These are phyloP conservation scores for Russula ochroleuca DNA, from an alignment of 768 basidiomycete genomes.

Conservation along the genomic window DNA sequence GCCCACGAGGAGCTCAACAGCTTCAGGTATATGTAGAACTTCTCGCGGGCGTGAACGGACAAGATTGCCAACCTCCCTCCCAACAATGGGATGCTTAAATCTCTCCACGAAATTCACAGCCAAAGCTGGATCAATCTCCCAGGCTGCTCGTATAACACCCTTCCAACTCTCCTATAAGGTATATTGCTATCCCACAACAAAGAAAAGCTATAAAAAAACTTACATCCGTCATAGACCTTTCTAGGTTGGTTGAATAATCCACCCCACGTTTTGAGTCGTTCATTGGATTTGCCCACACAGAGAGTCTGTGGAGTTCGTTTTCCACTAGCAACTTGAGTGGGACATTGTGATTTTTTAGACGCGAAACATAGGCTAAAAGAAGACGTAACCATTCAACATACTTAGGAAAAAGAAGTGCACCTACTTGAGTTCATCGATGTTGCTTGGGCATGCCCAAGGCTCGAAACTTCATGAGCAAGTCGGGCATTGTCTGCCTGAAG, in stretches of 20 bases:
- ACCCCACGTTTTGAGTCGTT: conserved; percentile 67
- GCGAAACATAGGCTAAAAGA: conserved; percentile 37
- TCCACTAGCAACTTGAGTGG: conserved; percentile 83
- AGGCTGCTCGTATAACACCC: conserved; percentile 62
- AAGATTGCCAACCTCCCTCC: conserved; percentile 68
- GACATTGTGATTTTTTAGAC: conserved; percentile 62
- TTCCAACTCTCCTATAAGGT: conserved; percentile 57
- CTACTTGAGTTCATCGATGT: conserved; percentile 31
- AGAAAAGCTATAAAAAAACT: conserved; percentile 24
- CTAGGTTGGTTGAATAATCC: conserved; percentile 53
- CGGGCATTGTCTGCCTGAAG: conserved; percentile 71
- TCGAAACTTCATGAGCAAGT: conserved; percentile 54
- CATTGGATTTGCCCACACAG: conserved; percentile 86
- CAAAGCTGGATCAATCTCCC: conserved; percentile 80
- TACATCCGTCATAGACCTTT: conserved; percentile 63
- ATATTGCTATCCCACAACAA: conserved; percentile 5
- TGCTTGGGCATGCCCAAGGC: conserved; percentile 51
- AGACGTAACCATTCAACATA: conserved; percentile 35
- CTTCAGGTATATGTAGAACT: conserved; percentile 75
- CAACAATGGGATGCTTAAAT: conserved; percentile 64
- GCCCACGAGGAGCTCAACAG: conserved; percentile 73
- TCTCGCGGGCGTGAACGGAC: conserved; percentile 68
- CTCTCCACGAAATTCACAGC: conserved; percentile 83
- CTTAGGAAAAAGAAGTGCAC: conserved; percentile 33
- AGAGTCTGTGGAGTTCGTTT: conserved; percentile 82